Conservation (phyloP, 1,284 basidiomycete species). For the Anthracocystis walkeri region DNA sequence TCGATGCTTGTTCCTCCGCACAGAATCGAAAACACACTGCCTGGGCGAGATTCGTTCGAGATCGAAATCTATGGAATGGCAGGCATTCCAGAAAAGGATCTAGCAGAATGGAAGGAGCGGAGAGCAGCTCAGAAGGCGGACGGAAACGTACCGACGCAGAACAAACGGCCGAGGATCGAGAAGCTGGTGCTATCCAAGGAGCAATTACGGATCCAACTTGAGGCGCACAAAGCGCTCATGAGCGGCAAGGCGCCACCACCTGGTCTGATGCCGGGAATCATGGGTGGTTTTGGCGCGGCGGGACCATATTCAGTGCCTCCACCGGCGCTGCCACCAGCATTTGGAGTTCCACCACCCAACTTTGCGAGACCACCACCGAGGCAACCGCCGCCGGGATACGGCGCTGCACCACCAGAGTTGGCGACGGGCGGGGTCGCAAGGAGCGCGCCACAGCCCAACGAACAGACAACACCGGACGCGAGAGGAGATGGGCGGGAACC, state of each 20-base stretch:
- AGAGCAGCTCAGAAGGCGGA: slow-evolving; percentile 50
- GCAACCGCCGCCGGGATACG: slow-evolving; percentile 35
- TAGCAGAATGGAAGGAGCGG: slow-evolving; percentile 93
- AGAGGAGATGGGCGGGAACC: slow-evolving; percentile 17
- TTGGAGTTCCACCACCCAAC: slow-evolving; percentile 30
- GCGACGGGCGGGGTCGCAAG: slow-evolving; percentile 6
- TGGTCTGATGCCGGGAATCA: slow-evolving; percentile 26
- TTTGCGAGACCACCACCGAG: slow-evolving; percentile 38
- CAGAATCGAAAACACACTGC: slow-evolving; percentile 94
- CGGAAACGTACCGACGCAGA: slow-evolving; percentile 71
- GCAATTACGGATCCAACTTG: slow-evolving; percentile 84
- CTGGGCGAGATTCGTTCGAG: slow-evolving; percentile 95
- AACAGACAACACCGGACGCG: slow-evolving; percentile 13
- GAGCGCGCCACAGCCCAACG: slow-evolving; percentile 8
- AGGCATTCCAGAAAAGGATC: slow-evolving; percentile 91
- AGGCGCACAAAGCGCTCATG: slow-evolving; percentile 93
- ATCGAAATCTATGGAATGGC: slow-evolving; percentile 99
- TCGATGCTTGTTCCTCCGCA: slow-evolving; percentile 32
- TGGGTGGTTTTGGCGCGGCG: slow-evolving; percentile 17
- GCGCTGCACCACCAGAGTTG: slow-evolving; percentile 9
- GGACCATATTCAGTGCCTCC: slow-evolving; percentile 45
- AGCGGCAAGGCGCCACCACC: slow-evolving; percentile 72
- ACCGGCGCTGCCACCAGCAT: slow-evolving; percentile 23
- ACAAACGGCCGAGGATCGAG: slow-evolving; percentile 84
- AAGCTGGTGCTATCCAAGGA: slow-evolving; percentile 79